A percentile compares a stretch with the other conserved stretches of the same genome.
These are phyloP conservation scores for Stenocarpella maydis DNA, from an alignment of 2,329 filamentous ascomycete genomes.

Conservation along the genomic window DNA sequence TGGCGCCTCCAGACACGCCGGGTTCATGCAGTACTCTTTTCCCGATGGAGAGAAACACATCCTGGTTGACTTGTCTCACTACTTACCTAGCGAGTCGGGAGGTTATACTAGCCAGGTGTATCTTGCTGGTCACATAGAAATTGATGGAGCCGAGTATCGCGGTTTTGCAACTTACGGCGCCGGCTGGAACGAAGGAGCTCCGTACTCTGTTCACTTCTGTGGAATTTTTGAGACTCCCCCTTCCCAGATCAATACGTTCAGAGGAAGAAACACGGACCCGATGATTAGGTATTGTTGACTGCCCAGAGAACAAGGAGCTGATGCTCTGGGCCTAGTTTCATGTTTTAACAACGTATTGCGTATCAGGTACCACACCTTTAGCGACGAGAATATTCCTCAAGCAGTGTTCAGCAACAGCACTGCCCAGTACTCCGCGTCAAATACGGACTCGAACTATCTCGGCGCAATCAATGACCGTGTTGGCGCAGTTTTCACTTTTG, in stretches of 20 bases:
- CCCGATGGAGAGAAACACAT: constrained; percentile 51
- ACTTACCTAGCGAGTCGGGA: constrained; percentile 53
- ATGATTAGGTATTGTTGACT: constrained; percentile 45
- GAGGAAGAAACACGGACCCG: constrained; percentile 55
- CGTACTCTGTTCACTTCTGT: constrained; percentile 54
- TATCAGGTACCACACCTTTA: constrained; percentile 26
- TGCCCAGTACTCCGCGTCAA: background rate
- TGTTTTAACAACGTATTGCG: background rate
- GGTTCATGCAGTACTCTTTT: constrained; percentile 62
- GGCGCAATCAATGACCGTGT: constrained; percentile 51
- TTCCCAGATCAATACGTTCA: constrained; percentile 48
- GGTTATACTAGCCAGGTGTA: constrained; percentile 51
- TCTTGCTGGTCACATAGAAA: constrained; percentile 45
- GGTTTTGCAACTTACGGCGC: constrained; percentile 57
- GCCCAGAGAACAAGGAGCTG: too few species aligned
- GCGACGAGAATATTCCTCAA: constrained; percentile 22
- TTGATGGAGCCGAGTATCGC: constrained; percentile 49
- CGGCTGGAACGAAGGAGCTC: constrained; percentile 54
- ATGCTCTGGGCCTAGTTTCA: constrained; percentile 54
- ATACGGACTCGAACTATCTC: constrained; percentile 42
- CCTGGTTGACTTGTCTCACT: constrained; percentile 58
- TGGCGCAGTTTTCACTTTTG: constrained; percentile 60
- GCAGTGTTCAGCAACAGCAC: constrained; percentile 24
- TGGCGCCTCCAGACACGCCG: constrained; percentile 56
- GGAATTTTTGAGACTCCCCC: constrained; percentile 50